phyloP scores from a whole-genome alignment of 1,284 basidiomycete genomes.

The Garcileccinum viscosum region DNA sequence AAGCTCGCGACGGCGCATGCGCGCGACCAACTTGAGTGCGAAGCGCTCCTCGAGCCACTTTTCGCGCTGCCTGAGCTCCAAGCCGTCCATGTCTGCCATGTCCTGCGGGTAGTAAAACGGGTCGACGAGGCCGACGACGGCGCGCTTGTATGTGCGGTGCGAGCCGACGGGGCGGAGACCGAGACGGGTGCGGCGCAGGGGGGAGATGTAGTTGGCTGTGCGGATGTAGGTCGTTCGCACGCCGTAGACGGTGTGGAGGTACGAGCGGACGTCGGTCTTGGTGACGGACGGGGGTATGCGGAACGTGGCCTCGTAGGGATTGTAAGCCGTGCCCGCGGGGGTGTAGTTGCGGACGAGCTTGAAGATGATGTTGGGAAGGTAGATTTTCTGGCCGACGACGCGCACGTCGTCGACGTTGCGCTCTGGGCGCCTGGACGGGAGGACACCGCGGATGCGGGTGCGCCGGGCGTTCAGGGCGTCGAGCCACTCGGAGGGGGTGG shows the following conservation, averaged over 20 bases:
- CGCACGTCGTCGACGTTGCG: constrained; percentile 38
- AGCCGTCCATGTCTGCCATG: constrained; percentile 72
- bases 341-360: constrained; percentile 87
- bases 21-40: constrained; percentile 49
- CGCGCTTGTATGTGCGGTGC: constrained; percentile 80
- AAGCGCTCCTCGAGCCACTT: constrained; percentile 68
- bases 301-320: constrained; percentile 94
- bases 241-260: constrained; percentile 84
- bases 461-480: constrained; percentile 60
- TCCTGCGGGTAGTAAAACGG: constrained; percentile 91
- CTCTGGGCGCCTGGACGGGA: constrained; percentile 27
- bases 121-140: constrained; percentile 85
- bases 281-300: constrained; percentile 86
- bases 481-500: constrained; percentile 64
- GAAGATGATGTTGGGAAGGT: constrained; percentile 88
- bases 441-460: constrained; percentile 69
- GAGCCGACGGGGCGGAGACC: constrained; percentile 40
- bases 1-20: constrained; percentile 50
- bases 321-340: constrained; percentile 80
- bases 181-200: constrained; percentile 48
- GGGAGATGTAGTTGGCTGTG: constrained; percentile 85
- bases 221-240: constrained; percentile 92
- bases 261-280: constrained; percentile 90
- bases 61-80: constrained; percentile 60
- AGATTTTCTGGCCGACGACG: constrained; percentile 82